Percentiles rank a stretch among this genome's conserved stretches.
Conservation (phyloP, 1,284 basidiomycete species). For the Trichosporon coremiiforme region DNA sequence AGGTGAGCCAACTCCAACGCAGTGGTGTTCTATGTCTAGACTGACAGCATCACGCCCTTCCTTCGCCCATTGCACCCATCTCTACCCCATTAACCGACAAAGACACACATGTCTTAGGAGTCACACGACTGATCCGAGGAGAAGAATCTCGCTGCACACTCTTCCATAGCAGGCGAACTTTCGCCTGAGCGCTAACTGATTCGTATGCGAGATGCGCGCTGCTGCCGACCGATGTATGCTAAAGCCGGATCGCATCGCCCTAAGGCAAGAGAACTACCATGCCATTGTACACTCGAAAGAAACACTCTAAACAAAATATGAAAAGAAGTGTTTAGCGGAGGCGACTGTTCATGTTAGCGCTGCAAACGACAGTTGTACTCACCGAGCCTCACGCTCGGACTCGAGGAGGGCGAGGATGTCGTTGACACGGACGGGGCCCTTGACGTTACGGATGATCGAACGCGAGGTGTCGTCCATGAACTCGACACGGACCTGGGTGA, state of each 20-base stretch:
- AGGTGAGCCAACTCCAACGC: too few relatives aligned
- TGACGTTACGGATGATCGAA: constrained; percentile 98
- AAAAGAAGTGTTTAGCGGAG: constrained; percentile 34
- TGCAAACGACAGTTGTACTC: constrained; percentile 55
- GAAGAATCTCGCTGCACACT: not conserved
- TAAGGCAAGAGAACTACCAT: constrained; percentile 33
- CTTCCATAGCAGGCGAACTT: not conserved
- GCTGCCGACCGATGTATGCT: constrained; percentile 24
- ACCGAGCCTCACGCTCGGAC: constrained; percentile 99
- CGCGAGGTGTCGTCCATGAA: constrained; percentile 98
- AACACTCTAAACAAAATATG: constrained; percentile 30
- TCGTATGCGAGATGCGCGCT: not conserved
- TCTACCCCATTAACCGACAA: too few relatives aligned
- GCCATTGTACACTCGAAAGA: constrained; percentile 31
- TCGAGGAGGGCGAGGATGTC: constrained; percentile 98
- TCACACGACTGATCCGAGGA: not conserved
- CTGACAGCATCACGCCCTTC: too few relatives aligned
- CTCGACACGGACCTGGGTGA: constrained; percentile 99
- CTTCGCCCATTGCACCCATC: too few relatives aligned
- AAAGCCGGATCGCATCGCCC: constrained; percentile 36
- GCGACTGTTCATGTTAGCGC: constrained; percentile 29
- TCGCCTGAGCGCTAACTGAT: not conserved
- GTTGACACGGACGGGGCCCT: constrained; percentile 94
- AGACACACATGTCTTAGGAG: too few relatives aligned
- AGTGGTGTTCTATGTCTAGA: too few relatives aligned